Percentiles rank a stretch among this genome's conserved stretches.
Conservation (phyloP, 306 rosid genomes). For the Ochetophila trinervis region DNA sequence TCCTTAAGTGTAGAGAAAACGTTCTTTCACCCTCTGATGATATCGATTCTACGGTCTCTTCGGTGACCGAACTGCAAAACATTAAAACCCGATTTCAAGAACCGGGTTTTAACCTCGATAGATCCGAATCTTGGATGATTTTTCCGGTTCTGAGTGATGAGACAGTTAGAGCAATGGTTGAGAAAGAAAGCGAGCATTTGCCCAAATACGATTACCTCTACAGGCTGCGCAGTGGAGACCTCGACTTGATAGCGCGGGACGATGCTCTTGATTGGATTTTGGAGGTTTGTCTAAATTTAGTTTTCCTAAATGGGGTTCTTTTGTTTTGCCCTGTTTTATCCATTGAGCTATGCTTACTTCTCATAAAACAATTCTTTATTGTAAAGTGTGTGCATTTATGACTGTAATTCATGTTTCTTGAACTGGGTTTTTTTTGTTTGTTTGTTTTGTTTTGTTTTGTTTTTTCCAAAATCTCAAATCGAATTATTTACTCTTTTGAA, state of each 20-base stretch:
- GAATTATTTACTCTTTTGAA: slow-evolving; percentile 1
- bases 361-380: neutral
- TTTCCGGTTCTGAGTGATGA: slow-evolving; percentile 47
- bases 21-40: slow-evolving; percentile 40
- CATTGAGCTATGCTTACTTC: slow-evolving; percentile 17
- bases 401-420: slow-evolving; percentile 8
- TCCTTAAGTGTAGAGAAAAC: slow-evolving; percentile 49
- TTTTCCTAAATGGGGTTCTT: slow-evolving; percentile 24
- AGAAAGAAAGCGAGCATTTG: slow-evolving; percentile 53
- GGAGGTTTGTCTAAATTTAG: slow-evolving; percentile 48
- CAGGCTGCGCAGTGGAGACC: slow-evolving; percentile 59
- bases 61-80: slow-evolving; percentile 27
- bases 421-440: slow-evolving; percentile 26
- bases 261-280: slow-evolving; percentile 78
- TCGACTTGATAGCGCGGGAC: slow-evolving; percentile 56
- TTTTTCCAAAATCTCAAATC: neutral
- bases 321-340: slow-evolving; percentile 16
- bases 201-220: slow-evolving; percentile 60
- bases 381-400: slow-evolving; percentile 6
- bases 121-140: slow-evolving; percentile 35
- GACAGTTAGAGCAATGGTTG: slow-evolving; percentile 38
- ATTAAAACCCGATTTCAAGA: slow-evolving; percentile 18
- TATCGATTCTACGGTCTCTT: slow-evolving; percentile 31
- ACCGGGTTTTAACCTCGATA: slow-evolving; percentile 23
- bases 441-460: no score